These are phyloP conservation scores for Litchi chinensis DNA, from an alignment of 345 rosid species.

Conservation along the genomic window DNA sequence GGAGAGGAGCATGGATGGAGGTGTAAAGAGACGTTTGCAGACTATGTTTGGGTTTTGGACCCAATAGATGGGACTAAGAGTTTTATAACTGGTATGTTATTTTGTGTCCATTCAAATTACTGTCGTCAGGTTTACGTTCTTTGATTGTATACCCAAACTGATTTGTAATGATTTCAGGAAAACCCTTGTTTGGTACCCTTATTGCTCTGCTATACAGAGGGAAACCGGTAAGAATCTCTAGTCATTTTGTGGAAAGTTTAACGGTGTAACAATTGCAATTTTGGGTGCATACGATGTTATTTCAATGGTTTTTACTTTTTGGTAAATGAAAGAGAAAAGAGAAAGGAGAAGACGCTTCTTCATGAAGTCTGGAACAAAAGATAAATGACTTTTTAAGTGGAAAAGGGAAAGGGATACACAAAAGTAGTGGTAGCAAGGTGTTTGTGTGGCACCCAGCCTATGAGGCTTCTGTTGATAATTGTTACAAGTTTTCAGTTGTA, in stretches of 20 bases:
- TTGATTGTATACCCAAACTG: constrained; percentile 12
- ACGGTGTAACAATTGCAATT: neutral
- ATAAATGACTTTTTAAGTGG: neutral
- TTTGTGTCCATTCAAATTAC: neutral
- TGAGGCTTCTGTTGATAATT: constrained; percentile 9
- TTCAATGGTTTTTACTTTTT: too few relatives aligned
- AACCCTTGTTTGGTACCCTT: constrained; percentile 91
- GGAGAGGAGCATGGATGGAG: constrained; percentile 99
- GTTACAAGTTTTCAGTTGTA: constrained; percentile 1
- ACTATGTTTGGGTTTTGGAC: constrained; percentile 96
- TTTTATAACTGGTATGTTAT: constrained; percentile 73
- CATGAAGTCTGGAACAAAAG: neutral
- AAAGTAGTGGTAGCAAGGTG: neutral
- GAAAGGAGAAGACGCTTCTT: neutral
- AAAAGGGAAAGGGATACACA: neutral
- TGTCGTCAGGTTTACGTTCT: constrained; percentile 6
- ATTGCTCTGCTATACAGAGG: constrained; percentile 76
- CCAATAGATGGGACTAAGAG: constrained; percentile 98
- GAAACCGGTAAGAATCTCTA: constrained; percentile 67
- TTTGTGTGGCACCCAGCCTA: neutral
- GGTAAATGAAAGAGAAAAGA: too few relatives aligned
- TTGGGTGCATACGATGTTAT: neutral
- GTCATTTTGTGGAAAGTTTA: neutral
- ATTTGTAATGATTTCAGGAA: constrained; percentile 55
- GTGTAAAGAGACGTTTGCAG: constrained; percentile 73